phyloP scores from a whole-genome alignment of 2,329 filamentous ascomycete genomes.

The Cladosporium sp. region DNA sequence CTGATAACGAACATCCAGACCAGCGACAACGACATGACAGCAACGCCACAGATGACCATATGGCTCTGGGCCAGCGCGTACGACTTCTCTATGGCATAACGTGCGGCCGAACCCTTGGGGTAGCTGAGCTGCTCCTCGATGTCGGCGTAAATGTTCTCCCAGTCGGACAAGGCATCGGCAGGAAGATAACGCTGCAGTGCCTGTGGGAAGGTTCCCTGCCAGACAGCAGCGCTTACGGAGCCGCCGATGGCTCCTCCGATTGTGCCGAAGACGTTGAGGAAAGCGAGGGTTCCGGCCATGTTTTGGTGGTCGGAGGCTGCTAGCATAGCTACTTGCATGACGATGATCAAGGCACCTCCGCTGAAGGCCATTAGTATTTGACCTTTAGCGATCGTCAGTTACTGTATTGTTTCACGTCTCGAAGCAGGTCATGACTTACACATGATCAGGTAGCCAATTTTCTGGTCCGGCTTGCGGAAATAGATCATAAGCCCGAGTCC shows the following conservation, averaged over 20 bases:
- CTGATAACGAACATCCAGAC: constrained; percentile 17
- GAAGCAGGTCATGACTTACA: too few species aligned
- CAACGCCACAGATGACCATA: constrained; percentile 34
- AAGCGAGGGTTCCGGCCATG: constrained; percentile 21
- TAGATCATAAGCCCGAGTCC: constrained; percentile 34
- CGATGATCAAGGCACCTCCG: constrained; percentile 55
- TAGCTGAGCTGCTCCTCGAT: constrained; percentile 53
- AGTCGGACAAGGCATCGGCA: neutral
- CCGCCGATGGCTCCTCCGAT: constrained; percentile 53
- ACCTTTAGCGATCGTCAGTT: too few species aligned
- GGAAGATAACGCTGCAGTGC: constrained; percentile 19
- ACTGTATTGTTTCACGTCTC: too few species aligned
- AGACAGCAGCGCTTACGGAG: constrained; percentile 23
- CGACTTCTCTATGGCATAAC: constrained; percentile 39
- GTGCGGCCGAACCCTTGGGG: constrained; percentile 45
- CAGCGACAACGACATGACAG: constrained; percentile 15
- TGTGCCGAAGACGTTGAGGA: constrained; percentile 19
- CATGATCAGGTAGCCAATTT: constrained; percentile 51
- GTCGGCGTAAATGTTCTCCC: constrained; percentile 46
- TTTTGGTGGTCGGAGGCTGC: constrained; percentile 38
- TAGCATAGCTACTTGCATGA: constrained; percentile 58
- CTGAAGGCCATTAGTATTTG: constrained; percentile 57
- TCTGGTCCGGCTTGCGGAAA: constrained; percentile 34
- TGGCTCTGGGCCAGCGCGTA: constrained; percentile 34
- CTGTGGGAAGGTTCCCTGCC: constrained; percentile 23